Percentiles rank a stretch among this genome's conserved stretches.
Evolutionary conservation across 2,329 filamentous ascomycete genomes (phyloP).

Genomic region (Diaporthe sp.): DNA sequence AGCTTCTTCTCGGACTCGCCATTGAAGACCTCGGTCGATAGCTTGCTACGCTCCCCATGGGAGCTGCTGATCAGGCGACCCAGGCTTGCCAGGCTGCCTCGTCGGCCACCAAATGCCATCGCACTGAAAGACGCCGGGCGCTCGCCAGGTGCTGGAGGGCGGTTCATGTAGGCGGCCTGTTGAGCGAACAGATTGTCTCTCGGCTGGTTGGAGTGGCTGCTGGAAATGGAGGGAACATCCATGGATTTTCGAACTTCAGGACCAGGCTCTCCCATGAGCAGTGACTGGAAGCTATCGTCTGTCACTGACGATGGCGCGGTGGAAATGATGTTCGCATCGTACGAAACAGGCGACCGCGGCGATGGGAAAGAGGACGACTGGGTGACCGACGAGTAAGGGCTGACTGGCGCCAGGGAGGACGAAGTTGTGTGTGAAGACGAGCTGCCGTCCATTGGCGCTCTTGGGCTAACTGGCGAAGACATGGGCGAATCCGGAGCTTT

Average conservation of each 20-base stretch:
- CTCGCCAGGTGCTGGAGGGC: conserved; percentile 65
- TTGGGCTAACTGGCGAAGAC: conserved; percentile 42
- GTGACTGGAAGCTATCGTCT: conserved; percentile 80
- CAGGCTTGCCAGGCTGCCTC: conserved; percentile 82
- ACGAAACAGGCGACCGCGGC: conserved; percentile 76
- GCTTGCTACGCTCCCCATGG: conserved; percentile 81
- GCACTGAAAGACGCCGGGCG: conserved; percentile 74
- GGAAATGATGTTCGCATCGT: conserved; percentile 80
- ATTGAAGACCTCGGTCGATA: conserved; percentile 77
- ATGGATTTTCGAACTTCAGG: conserved; percentile 78
- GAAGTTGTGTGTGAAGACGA: conserved; percentile 45
- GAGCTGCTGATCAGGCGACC: conserved; percentile 82
- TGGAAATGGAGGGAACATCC: conserved; percentile 81
- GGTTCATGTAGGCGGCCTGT: conserved; percentile 62
- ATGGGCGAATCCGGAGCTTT: conserved; percentile 40
- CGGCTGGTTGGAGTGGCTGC: conserved; percentile 83
- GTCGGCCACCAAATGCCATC: conserved; percentile 75
- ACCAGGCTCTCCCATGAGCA: conserved; percentile 80
- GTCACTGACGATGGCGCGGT: conserved; percentile 81
- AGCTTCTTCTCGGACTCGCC: conserved; percentile 68
- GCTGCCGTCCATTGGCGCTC: conserved; percentile 43
- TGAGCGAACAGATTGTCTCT: conserved; percentile 71
- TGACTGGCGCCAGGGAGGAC: conserved; percentile 64
- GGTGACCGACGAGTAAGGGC: conserved; percentile 73
- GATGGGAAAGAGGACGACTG: conserved; percentile 78